Conservation (phyloP, 2,329 filamentous ascomycete genomes). For the Ceratocystis albifundus region DNA sequence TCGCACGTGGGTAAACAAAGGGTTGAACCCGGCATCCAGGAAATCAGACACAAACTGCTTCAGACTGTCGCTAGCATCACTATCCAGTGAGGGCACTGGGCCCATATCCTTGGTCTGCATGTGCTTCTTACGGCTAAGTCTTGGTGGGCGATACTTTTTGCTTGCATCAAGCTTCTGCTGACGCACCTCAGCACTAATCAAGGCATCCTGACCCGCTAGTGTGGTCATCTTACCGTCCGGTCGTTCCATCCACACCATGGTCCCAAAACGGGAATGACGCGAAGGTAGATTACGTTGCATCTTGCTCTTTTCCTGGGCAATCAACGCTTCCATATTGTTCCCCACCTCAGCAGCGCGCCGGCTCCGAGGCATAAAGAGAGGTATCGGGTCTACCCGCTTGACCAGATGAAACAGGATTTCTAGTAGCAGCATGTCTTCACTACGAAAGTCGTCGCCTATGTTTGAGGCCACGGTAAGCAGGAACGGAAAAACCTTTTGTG, state of each 20-base stretch:
- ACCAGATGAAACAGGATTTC: conserved; percentile 88
- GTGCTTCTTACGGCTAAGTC: conserved; percentile 48
- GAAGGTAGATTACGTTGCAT: conserved; percentile 66
- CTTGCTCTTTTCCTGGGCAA: conserved; percentile 78
- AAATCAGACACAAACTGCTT: conserved; percentile 83
- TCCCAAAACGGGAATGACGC: conserved; percentile 86
- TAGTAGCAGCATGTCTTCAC: conserved; percentile 78
- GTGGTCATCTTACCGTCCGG: conserved; percentile 75
- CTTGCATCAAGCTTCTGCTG: conserved; percentile 80
- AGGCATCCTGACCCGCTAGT: conserved; percentile 75
- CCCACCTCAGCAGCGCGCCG: conserved; percentile 58
- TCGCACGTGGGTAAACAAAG: conserved; percentile 70
- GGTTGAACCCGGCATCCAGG: conserved; percentile 89
- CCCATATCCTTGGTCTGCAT: conserved; percentile 65
- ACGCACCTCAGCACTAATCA: conserved; percentile 59
- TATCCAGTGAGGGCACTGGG: conserved; percentile 55
- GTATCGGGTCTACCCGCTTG: conserved; percentile 74
- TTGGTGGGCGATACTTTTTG: conserved; percentile 82
- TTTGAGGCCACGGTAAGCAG: conserved; percentile 81
- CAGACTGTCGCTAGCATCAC: conserved; percentile 63
- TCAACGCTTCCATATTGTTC: conserved; percentile 60
- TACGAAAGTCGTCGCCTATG: conserved; percentile 84
- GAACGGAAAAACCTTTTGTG: conserved; percentile 80
- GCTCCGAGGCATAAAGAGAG: conserved; percentile 72
- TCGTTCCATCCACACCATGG: conserved; percentile 92